A percentile compares a stretch with the other conserved stretches of the same genome.
These are phyloP conservation scores for Herpetomonas tarakana DNA, from an alignment of 208 protist species.

Conservation along the genomic window DNA sequence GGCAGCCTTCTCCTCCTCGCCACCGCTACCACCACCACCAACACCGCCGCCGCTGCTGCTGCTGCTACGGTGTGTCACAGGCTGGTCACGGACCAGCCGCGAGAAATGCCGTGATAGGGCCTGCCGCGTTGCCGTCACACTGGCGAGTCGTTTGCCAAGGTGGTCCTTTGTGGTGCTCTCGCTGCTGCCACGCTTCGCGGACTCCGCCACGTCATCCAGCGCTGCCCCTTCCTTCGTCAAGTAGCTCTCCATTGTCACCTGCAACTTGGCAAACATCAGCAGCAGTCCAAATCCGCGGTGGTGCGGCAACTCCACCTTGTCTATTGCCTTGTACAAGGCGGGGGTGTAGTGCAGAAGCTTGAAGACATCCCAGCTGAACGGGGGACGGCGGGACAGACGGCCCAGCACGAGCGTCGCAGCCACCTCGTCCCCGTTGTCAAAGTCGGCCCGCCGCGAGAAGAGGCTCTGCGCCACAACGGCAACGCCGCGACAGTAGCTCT, in stretches of 20 bases:
- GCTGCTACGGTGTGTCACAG: too few species aligned
- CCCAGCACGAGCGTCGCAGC: constrained; percentile 31
- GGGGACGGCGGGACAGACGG: constrained; percentile 43
- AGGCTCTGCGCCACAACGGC: constrained; percentile 29
- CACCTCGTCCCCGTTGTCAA: constrained; percentile 46
- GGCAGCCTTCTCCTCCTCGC: neutral
- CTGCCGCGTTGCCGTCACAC: neutral
- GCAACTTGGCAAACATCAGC: constrained; percentile 33
- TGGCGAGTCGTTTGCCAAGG: neutral
- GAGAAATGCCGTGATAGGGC: neutral
- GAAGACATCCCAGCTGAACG: constrained; percentile 43
- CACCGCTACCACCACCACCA: too few species aligned
- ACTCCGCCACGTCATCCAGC: constrained; percentile 8
- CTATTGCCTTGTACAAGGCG: constrained; percentile 1
- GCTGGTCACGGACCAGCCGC: neutral
- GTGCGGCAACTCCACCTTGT: neutral
- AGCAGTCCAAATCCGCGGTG: constrained; percentile 34
- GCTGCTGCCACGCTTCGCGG: constrained; percentile 6
- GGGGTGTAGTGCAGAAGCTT: constrained; percentile 27
- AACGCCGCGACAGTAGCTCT: constrained; percentile 48
- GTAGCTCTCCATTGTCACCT: constrained; percentile 29
- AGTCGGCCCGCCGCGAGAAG: constrained; percentile 36
- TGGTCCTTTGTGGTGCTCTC: constrained; percentile 7
- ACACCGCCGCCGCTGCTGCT: too few species aligned
- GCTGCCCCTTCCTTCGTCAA: constrained; percentile 14